These are phyloP conservation scores for Arachis monticola DNA, from an alignment of 331 rosid species.

Conservation along the genomic window DNA sequence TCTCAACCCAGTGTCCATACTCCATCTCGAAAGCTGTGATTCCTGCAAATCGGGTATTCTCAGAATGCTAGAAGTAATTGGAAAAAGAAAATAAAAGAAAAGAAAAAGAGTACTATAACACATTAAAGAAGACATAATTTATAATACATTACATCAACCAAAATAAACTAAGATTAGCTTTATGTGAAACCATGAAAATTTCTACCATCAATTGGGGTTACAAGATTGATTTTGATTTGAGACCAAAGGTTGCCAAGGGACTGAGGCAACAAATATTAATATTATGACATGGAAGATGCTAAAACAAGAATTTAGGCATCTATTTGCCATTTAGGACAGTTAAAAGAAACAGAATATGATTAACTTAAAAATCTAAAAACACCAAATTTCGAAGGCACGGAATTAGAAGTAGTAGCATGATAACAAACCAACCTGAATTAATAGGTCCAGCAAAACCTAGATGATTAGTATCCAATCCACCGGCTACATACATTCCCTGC, in stretches of 20 bases:
- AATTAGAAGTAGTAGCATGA: conserved; percentile 32
- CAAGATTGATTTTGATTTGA: conserved; percentile 1
- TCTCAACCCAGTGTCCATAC: conserved; percentile 90
- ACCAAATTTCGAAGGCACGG: not conserved
- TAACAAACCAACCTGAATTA: conserved; percentile 73
- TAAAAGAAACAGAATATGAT: conserved; percentile 9
- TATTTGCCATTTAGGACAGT: conserved; percentile 2
- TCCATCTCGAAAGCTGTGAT: conserved; percentile 82
- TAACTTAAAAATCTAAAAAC: conserved; percentile 8
- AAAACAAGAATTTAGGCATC: conserved; percentile 6
- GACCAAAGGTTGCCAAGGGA: not conserved
- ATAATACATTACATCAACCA: conserved; percentile 13
- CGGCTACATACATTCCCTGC: conserved; percentile 74
- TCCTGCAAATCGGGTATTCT: conserved; percentile 54
- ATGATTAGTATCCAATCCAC: conserved; percentile 65
- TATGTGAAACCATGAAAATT: conserved; percentile 2
- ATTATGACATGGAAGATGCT: not conserved
- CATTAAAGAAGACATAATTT: not conserved
- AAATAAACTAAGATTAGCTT: conserved; percentile 13
- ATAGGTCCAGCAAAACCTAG: conserved; percentile 67
- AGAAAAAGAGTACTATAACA: not conserved
- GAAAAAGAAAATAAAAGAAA: not conserved
- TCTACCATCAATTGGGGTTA: not conserved
- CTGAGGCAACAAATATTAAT: not conserved
- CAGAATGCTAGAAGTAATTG: conserved; percentile 41